Conservation (phyloP, 192 early-diverging fungal genomes). For the Coemansia sp. region DNA sequence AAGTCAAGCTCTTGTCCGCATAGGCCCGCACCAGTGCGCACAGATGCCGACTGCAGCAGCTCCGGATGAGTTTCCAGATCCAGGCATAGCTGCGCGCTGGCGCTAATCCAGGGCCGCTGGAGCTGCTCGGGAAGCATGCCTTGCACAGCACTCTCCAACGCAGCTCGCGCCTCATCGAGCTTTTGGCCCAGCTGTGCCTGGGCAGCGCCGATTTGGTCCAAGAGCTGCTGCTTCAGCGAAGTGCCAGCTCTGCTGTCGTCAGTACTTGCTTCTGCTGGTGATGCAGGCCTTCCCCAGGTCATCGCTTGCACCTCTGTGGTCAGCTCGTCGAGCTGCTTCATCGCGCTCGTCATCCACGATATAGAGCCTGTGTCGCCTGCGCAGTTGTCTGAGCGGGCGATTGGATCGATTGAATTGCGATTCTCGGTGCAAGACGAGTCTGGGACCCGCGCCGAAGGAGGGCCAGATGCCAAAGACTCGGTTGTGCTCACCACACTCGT, state of each 20-base stretch:
- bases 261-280: neutral
- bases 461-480: constrained; percentile 4
- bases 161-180: constrained; percentile 20
- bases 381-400: neutral
- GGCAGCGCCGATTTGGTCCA: constrained; percentile 19
- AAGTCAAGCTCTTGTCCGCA: constrained; percentile 35
- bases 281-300: constrained; percentile 11
- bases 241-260: neutral
- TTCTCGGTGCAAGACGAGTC: neutral
- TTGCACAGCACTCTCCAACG: constrained; percentile 21
- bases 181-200: constrained; percentile 18
- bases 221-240: constrained; percentile 16
- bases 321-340: constrained; percentile 17
- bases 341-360: constrained; percentile 17
- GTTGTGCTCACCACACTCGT: constrained; percentile 3
- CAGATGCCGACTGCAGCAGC: constrained; percentile 21
- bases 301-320: constrained; percentile 7
- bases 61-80: constrained; percentile 33
- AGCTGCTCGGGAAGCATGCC: constrained; percentile 42
- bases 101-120: constrained; percentile 33
- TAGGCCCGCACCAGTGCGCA: constrained; percentile 27
- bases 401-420: constrained; percentile 2
- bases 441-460: neutral
- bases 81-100: constrained; percentile 30
- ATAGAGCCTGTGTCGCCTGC: constrained; percentile 6